Percentiles rank a stretch among this genome's conserved stretches.
These are phyloP conservation scores for Fragaria iinumae DNA, from an alignment of 306 rosid species.

Conservation along the genomic window DNA sequence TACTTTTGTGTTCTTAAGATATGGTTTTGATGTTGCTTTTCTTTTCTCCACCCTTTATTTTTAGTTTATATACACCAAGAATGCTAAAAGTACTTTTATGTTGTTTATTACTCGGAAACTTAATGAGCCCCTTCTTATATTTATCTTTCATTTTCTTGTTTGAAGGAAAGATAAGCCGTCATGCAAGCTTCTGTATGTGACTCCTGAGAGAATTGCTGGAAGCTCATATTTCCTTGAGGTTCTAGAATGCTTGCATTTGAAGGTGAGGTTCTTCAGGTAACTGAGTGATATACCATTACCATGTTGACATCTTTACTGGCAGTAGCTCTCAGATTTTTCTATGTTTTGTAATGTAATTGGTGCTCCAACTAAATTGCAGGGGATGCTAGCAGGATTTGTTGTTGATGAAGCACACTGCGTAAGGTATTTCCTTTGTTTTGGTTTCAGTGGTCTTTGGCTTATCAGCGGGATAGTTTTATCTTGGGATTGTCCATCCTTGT, in stretches of 20 bases:
- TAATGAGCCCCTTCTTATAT: conserved; percentile 14
- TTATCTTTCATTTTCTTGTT: conserved; percentile 24
- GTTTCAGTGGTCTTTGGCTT: conserved; percentile 21
- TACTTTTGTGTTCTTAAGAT: background rate
- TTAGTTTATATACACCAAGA: conserved; percentile 6
- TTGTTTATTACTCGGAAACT: background rate
- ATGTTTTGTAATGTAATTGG: conserved; percentile 22
- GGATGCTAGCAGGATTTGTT: conserved; percentile 81
- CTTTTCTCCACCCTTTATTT: background rate
- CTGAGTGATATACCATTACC: conserved; percentile 15
- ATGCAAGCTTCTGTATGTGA: conserved; percentile 94
- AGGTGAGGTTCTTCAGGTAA: conserved; percentile 48
- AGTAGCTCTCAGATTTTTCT: conserved; percentile 18
- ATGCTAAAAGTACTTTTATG: conserved; percentile 2
- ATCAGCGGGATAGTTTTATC: background rate
- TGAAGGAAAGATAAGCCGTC: conserved; percentile 89
- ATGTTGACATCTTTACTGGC: conserved; percentile 20
- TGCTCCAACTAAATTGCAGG: conserved; percentile 57
- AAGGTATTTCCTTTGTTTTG: conserved; percentile 54
- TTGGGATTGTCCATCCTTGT: conserved; percentile 17
- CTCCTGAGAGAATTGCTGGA: conserved; percentile 94
- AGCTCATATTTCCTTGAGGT: conserved; percentile 62
- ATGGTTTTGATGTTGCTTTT: background rate
- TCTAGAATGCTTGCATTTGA: conserved; percentile 66
- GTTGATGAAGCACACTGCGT: conserved; percentile 98